Evolutionary conservation across 2,329 filamentous ascomycete species (phyloP).

Genomic region (Botrytis elliptica): DNA sequence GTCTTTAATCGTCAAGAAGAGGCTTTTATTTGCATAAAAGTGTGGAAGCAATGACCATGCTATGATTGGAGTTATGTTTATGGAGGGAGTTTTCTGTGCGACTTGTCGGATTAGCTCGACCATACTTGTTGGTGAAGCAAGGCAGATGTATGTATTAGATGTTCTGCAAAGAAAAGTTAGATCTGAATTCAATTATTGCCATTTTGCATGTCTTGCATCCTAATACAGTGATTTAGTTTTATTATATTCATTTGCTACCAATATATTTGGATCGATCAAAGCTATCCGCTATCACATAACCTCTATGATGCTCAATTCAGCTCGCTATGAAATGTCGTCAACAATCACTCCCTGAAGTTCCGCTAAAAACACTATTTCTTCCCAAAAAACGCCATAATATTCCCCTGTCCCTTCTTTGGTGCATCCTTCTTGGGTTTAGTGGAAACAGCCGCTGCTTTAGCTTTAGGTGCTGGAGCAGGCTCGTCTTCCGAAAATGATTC

Average conservation of each 20-base stretch:
- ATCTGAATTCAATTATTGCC: background rate
- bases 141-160: background rate
- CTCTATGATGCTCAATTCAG: background rate
- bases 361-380: slow-evolving; percentile 57
- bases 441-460: slow-evolving; percentile 45
- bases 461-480: slow-evolving; percentile 52
- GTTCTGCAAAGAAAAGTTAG: background rate
- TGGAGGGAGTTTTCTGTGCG: background rate
- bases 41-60: background rate
- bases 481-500: slow-evolving; percentile 95
- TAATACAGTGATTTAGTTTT: background rate
- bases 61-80: background rate
- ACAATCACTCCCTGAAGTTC: background rate
- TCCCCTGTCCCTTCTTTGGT: slow-evolving; percentile 65
- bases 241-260: background rate
- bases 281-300: no score
- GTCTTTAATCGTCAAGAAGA: background rate
- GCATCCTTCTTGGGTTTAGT: slow-evolving; percentile 54
- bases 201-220: background rate
- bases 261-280: background rate
- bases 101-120: no score
- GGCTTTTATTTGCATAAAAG: no score
- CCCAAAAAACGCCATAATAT: slow-evolving; percentile 87
- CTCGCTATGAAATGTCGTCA: background rate
- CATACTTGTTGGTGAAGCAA: background rate